A percentile compares a stretch with the other conserved stretches of the same genome.
phyloP scores from a whole-genome alignment of 1,284 basidiomycete species.

The Phenoliferia sp. region DNA sequence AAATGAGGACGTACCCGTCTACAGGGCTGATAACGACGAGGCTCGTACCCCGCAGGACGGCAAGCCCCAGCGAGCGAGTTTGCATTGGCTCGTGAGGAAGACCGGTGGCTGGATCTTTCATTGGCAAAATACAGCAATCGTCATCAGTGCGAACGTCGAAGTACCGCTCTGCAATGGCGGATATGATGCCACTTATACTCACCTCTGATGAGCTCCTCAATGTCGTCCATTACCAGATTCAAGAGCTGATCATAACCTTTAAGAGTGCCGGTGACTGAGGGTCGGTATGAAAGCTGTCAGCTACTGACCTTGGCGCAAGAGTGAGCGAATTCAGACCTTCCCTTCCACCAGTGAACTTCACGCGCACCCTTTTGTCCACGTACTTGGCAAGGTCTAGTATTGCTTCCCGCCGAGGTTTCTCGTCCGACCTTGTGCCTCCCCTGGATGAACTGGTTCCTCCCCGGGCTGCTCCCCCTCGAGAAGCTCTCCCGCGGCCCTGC shows the following conservation, averaged over 20 bases:
- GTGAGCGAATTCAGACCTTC: constrained; percentile 61
- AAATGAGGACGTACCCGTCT: constrained; percentile 61
- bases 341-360: constrained; percentile 94
- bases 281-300: neutral
- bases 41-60: constrained; percentile 84
- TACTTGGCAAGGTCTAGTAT: constrained; percentile 95
- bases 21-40: constrained; percentile 87
- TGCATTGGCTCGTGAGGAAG: constrained; percentile 38
- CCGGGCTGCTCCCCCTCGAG: constrained; percentile 32
- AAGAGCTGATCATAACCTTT: constrained; percentile 97
- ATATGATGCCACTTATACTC: too few species aligned
- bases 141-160: too few species aligned
- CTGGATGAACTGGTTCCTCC: constrained; percentile 22
- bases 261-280: constrained; percentile 76
- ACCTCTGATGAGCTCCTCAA: constrained; percentile 71
- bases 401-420: constrained; percentile 88
- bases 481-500: constrained; percentile 28
- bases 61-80: constrained; percentile 68
- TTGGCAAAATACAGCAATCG: too few species aligned
- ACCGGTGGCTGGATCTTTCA: constrained; percentile 35
- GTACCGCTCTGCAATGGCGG: too few species aligned
- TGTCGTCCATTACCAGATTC: constrained; percentile 90
- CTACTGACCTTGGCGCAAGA: neutral
- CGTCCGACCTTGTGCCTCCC: constrained; percentile 38
- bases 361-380: constrained; percentile 82